These are phyloP conservation scores for Bremia lactucae DNA, from an alignment of 352 stramenopile genomes.

Conservation along the genomic window DNA sequence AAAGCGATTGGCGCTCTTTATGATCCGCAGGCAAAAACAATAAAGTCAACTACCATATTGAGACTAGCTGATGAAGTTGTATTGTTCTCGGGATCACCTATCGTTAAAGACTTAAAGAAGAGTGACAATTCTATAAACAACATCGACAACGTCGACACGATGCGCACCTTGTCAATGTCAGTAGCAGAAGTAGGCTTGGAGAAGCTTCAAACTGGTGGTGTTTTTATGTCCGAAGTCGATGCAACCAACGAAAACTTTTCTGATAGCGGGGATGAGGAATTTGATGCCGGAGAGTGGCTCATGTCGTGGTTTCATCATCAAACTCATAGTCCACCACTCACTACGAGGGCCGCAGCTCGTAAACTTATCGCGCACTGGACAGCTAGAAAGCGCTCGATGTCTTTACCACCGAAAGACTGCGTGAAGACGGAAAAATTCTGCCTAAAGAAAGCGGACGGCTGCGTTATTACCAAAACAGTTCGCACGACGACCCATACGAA, in stretches of 20 bases:
- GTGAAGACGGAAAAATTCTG: slow-evolving; percentile 6
- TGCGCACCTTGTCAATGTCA: background rate
- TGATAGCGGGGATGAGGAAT: slow-evolving; percentile 6
- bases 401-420: background rate
- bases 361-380: slow-evolving; percentile 17
- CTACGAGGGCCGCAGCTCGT: slow-evolving; percentile 15
- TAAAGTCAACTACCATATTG: slow-evolving; percentile 17
- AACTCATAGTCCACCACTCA: slow-evolving; percentile 10
- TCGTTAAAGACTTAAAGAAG: slow-evolving; percentile 7
- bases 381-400: background rate
- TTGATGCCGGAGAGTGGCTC: slow-evolving; percentile 20
- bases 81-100: slow-evolving; percentile 18
- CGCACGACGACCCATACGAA: slow-evolving; percentile 7
- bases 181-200: slow-evolving; percentile 4
- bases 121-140: slow-evolving; percentile 15
- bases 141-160: slow-evolving; percentile 12
- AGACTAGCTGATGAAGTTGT: slow-evolving; percentile 28
- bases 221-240: slow-evolving; percentile 16
- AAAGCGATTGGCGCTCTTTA: slow-evolving; percentile 14
- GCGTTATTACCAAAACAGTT: slow-evolving; percentile 17
- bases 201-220: slow-evolving; percentile 6
- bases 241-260: background rate
- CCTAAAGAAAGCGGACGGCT: slow-evolving; percentile 3
- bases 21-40: slow-evolving; percentile 4
- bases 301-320: slow-evolving; percentile 19